Base-by-base conservation (phyloP, 371 early-diverging fungal genomes). In the Blastocladiella emersonii region DNA sequence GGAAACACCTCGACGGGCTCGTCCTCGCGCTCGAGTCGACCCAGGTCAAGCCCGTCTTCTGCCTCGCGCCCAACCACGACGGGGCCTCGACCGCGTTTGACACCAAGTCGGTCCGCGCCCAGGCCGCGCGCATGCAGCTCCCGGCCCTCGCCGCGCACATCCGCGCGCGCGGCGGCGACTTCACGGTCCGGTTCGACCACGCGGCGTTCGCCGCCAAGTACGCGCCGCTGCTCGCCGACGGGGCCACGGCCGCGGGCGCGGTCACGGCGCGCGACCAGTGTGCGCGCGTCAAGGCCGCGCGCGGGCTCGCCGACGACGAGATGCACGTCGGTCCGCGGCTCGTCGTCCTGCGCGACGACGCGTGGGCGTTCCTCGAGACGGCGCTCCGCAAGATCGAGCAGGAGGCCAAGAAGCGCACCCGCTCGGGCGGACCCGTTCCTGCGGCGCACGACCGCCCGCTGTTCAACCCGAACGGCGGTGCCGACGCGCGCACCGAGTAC, bases 331-430 rank as follows among this genome's bases (percentile, higher is more conserved):
- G 59, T 10, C n/a, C n/a, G 59, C 36, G 35, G 32, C 43, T 59
- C 3, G 59, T 59, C 1, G 17, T 59, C 15, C 1, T 37, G 59
- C 37, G 59, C 32, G 41, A 59, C 25, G 59, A 23, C 43, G 44
- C 37, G 15, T 59, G 59, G 59, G 44, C 17, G 37, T 15, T 15
- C 59, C 17, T 59, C 17, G 59, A 59, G 44, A 37, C 37, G 25
- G 12, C n/a, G 59, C 30, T 59, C 37, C 37, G 59, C 37, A 59
- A 59, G 32, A 12, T 12, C 36, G 59, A 59, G 44, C n/a, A 19
- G 27, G 59, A 59, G 8, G 36, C 37, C 43, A 59, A 59, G 59
- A 34, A 39, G 34, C 55, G 27, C 7, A 4, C 34, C 7, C 12
- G 7, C 7, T 30, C 55, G 15, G 30, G 30, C 30, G n/a, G 19